Base-by-base conservation (phyloP, 2,329 filamentous ascomycete species). In the Aspergillus brunneoviolaceus region DNA sequence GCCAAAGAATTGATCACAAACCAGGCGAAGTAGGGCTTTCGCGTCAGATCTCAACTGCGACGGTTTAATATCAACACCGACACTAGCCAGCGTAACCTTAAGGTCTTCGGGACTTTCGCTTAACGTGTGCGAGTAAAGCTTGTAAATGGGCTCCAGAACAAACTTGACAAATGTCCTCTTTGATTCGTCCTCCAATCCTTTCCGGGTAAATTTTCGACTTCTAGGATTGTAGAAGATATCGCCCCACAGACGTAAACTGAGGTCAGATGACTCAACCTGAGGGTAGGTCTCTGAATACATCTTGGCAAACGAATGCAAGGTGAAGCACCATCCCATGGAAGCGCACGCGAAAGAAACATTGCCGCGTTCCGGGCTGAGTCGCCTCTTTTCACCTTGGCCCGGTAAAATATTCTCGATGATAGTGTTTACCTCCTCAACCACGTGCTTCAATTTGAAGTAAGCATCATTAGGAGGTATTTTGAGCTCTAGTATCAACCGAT, bases 371-470 rank as follows among this genome's bases (percentile, higher is more conserved):
- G 95, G 95, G 67, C 94, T 98, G 63, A 99, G 78, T 65, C 95
- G 87, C 76, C 86, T 87, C 62, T 85, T 87, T 70, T 91, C 91
- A 29, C 93, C 92, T 68, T 87, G 86, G 2, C 91, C 89, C 4
- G 95, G 94, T 29, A 92, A 82, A 3, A 90, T 89, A 73, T 90
- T 92, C 72, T 96, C 91, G 70, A 99, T 98, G 67, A 95, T 82
- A 1, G 92, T 96, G 78, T 99, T 99, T 76, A 99, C 93, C 77
- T 98, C 92, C 76, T 99, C 95, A 56, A 99, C 87, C n/a, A 97
- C 92, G 75, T 98, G 93, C 79, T 97, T 98, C 57, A 99, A 82
- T 82, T 99, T 99, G 83, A 97, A 98, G 79, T 99, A 99, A 12
- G 95, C 95, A 73, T 99, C 95, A 65, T 88, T 91, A 2, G 95